Conservation (phyloP, 1,139 yeast species). For the Pichia sp. region DNA sequence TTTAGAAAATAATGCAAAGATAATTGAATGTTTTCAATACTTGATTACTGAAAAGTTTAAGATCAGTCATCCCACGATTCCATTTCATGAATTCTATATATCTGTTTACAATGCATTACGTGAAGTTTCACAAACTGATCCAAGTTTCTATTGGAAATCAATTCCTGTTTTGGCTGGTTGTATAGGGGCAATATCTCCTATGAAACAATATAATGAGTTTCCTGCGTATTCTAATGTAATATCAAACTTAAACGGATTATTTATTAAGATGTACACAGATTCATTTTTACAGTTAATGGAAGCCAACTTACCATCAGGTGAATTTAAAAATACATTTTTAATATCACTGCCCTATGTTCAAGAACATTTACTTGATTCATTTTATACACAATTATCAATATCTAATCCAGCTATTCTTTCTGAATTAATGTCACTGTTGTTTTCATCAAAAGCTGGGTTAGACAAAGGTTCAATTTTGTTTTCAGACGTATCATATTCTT, state of each 20-base stretch:
- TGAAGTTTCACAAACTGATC: constrained; percentile 1
- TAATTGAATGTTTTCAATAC: constrained; percentile 46
- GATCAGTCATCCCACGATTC: constrained; percentile 57
- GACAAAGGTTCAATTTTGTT: constrained; percentile 15
- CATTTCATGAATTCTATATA: constrained; percentile 46
- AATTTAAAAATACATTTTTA: constrained; percentile 12
- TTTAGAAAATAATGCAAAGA: constrained; percentile 31
- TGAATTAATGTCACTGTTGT: constrained; percentile 20
- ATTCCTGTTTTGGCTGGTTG: constrained; percentile 54
- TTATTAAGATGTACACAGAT: constrained; percentile 15
- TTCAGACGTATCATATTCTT: neutral
- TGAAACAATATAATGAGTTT: constrained; percentile 20
- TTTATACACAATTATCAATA: constrained; percentile 16
- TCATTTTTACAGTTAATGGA: constrained; percentile 4
- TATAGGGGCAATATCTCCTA: constrained; percentile 32
- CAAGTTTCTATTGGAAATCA: constrained; percentile 44
- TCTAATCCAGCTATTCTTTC: constrained; percentile 17
- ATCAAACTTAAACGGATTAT: constrained; percentile 17
- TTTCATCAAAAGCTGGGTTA: constrained; percentile 29
- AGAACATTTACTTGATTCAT: constrained; percentile 18
- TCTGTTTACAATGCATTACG: constrained; percentile 34
- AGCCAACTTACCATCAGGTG: constrained; percentile 3
- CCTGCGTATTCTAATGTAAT: constrained; percentile 23
- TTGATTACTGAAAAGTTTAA: constrained; percentile 46
- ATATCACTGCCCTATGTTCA: constrained; percentile 18